Percentiles rank a stretch among this genome's conserved stretches.
phyloP scores from a whole-genome alignment of 2,329 filamentous ascomycete genomes.

The Phaeoacremonium minimum region DNA sequence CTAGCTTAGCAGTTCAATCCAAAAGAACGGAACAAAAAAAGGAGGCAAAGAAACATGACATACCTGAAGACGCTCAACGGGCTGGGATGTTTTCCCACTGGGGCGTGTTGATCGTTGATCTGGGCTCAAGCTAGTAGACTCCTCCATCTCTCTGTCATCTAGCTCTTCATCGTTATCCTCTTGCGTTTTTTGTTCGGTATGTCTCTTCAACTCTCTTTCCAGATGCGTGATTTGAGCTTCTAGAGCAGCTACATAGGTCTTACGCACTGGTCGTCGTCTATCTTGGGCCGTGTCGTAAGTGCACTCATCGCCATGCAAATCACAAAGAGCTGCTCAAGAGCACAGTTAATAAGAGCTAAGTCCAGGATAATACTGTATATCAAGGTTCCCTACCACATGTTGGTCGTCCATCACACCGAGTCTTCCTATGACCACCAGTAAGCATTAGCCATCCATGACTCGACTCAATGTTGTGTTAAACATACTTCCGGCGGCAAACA shows the following conservation, averaged over 20 bases:
- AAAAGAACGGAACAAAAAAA: too few relatives aligned
- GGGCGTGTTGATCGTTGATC: not conserved
- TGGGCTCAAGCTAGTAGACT: too few relatives aligned
- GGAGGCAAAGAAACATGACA: too few relatives aligned
- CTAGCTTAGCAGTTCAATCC: not conserved
- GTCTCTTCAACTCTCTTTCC: not conserved
- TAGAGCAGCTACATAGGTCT: slow-evolving; percentile 1
- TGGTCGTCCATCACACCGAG: not conserved
- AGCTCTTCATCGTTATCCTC: not conserved
- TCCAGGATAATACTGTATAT: not conserved
- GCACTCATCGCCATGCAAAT: not conserved
- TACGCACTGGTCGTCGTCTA: not conserved
- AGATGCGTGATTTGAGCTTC: not conserved
- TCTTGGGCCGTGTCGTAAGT: slow-evolving; percentile 1
- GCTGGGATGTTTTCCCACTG: not conserved
- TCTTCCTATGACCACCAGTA: not conserved
- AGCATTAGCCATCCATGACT: not conserved
- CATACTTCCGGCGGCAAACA: not conserved
- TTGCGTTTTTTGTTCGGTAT: not conserved
- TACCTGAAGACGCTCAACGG: not conserved
- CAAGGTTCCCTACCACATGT: not conserved
- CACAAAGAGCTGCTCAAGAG: not conserved
- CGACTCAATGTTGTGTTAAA: not conserved
- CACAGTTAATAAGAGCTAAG: not conserved
- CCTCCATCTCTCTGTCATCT: not conserved